Conservation (phyloP, 1,284 basidiomycete species). For the Exsudoporus floridanus region DNA sequence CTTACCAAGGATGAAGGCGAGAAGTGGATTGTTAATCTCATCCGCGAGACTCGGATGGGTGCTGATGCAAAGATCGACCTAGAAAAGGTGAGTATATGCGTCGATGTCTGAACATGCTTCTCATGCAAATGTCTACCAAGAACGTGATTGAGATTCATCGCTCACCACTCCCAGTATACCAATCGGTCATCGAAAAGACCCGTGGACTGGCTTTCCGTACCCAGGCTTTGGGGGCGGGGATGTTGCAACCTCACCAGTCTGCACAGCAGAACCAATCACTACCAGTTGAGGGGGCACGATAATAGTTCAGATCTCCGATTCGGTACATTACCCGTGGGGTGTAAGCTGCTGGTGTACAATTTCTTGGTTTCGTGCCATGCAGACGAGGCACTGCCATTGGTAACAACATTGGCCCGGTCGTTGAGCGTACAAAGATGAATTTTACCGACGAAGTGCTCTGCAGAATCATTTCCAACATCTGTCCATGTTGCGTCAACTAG, state of each 20-base stretch:
- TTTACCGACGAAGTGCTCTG: not conserved
- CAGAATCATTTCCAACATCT: conserved; percentile 29
- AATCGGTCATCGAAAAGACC: conserved; percentile 95
- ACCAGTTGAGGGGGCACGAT: conserved; percentile 35
- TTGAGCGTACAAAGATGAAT: not conserved
- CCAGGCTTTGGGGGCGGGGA: conserved; percentile 86
- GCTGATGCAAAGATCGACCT: conserved; percentile 97
- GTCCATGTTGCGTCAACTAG: not conserved
- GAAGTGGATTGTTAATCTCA: conserved; percentile 99
- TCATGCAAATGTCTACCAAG: conserved; percentile 41
- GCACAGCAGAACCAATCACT: conserved; percentile 35
- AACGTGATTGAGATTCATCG: conserved; percentile 96
- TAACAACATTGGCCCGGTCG: not conserved
- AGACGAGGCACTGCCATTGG: not conserved
- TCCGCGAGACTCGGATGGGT: conserved; percentile 93
- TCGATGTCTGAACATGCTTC: not conserved
- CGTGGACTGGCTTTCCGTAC: conserved; percentile 89
- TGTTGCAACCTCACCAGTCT: conserved; percentile 54
- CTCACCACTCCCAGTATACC: conserved; percentile 87
- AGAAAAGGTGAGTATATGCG: conserved; percentile 63
- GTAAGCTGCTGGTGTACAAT: conserved; percentile 9
- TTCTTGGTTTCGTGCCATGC: not conserved
- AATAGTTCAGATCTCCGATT: conserved; percentile 2
- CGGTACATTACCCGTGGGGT: conserved; percentile 7
- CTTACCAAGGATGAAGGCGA: conserved; percentile 92